These are phyloP conservation scores for Metschnikowia gelsemii DNA, from an alignment of 805 yeast species.

Conservation along the genomic window DNA sequence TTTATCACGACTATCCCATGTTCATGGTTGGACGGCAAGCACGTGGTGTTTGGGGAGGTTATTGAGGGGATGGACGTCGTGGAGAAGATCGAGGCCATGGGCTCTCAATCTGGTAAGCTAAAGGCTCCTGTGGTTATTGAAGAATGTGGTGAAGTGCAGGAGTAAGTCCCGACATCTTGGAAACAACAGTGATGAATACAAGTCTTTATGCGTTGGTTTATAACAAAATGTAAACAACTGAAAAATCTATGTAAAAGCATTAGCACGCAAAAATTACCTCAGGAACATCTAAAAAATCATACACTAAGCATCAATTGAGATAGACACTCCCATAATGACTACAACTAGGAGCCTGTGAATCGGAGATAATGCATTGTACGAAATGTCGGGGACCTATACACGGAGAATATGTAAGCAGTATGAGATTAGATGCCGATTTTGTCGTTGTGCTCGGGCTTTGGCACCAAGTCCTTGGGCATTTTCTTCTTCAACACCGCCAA, in stretches of 20 bases:
- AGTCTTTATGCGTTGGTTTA: neutral
- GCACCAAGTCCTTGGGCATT: slow-evolving; percentile 38
- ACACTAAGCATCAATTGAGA: too few species aligned
- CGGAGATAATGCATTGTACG: neutral
- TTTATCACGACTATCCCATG: slow-evolving; percentile 88
- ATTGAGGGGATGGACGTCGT: slow-evolving; percentile 81
- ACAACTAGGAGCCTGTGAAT: too few species aligned
- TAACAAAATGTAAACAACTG: too few species aligned
- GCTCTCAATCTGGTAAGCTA: slow-evolving; percentile 60
- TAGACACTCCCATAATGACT: too few species aligned
- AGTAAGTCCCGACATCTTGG: slow-evolving; percentile 9
- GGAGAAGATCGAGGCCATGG: slow-evolving; percentile 76
- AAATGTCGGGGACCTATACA: neutral
- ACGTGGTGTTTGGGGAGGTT: slow-evolving; percentile 94
- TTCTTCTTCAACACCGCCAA: slow-evolving; percentile 57
- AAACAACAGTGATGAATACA: neutral
- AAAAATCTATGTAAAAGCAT: too few species aligned
- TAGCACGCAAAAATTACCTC: too few species aligned
- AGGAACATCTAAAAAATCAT: too few species aligned
- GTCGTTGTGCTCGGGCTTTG: slow-evolving; percentile 35
- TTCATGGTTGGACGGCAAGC: slow-evolving; percentile 92
- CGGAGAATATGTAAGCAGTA: neutral
- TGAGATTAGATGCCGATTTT: slow-evolving; percentile 31
- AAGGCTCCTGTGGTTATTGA: slow-evolving; percentile 25
- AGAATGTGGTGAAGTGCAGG: slow-evolving; percentile 28